Conservation (phyloP, 2,329 filamentous ascomycete species). For the Pseudogymnoascus sp. region DNA sequence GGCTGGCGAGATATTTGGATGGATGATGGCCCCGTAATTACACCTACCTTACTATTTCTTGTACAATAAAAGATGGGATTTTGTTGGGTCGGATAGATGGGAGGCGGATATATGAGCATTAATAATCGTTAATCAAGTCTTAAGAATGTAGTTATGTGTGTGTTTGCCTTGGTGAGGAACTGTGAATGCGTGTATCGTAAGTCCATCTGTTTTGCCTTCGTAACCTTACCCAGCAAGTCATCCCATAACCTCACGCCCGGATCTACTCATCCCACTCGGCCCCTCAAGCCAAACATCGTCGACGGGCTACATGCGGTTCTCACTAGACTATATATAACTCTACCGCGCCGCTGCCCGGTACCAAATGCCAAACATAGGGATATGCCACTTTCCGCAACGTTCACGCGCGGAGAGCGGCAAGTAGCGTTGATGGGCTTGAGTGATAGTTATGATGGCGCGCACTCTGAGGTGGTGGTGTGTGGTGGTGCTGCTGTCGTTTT, state of each 20-base stretch:
- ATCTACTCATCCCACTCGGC: background rate
- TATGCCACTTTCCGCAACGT: too few species aligned
- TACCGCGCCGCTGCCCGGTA: too few species aligned
- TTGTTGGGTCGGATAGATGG: background rate
- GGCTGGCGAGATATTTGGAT: background rate
- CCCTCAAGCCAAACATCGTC: too few species aligned
- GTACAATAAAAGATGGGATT: background rate
- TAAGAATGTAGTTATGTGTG: background rate
- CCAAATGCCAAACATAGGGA: too few species aligned
- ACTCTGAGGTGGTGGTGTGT: background rate
- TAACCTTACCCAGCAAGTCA: background rate
- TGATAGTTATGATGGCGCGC: background rate
- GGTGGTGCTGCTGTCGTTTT: background rate
- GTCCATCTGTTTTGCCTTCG: background rate
- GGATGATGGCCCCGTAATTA: background rate
- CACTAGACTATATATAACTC: too few species aligned
- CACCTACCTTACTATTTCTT: background rate
- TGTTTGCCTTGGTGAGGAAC: background rate
- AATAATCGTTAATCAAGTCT: constrained; percentile 1
- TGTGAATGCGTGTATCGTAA: background rate
- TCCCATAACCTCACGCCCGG: background rate
- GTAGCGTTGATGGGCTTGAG: background rate
- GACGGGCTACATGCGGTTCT: too few species aligned
- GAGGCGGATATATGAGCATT: background rate
- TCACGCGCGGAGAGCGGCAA: too few species aligned